Percentiles rank a stretch among this genome's conserved stretches.
phyloP scores from a whole-genome alignment of 139 green algal genomes.

The Spirogloea muscicola region DNA sequence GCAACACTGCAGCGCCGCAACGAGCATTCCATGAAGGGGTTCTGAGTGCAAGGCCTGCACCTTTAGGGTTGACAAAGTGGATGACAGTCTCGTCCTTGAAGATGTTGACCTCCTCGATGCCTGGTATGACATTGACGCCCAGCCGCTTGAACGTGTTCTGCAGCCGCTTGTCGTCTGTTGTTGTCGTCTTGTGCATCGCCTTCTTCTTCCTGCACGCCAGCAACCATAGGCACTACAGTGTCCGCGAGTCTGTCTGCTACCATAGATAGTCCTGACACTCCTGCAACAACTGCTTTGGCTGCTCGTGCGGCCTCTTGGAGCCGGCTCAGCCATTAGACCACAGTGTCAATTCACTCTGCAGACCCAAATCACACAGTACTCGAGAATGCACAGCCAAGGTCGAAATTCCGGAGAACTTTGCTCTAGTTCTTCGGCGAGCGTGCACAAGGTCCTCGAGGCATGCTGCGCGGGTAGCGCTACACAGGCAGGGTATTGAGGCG shows the following conservation, averaged over 20 bases:
- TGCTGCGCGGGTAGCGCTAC: no score
- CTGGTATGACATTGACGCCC: constrained; percentile 97
- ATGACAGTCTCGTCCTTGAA: constrained; percentile 89
- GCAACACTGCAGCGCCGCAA: no score
- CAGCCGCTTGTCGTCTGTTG: constrained; percentile 95
- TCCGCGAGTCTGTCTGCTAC: not conserved
- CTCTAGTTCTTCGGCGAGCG: no score
- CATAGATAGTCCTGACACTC: not conserved
- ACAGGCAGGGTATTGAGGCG: no score
- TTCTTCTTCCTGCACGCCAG: constrained; percentile 91
- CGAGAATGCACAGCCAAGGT: no score
- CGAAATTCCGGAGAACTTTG: no score
- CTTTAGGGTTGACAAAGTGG: constrained; percentile 95
- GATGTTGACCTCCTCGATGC: constrained; percentile 99
- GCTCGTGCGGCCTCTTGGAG: not conserved
- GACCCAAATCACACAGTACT: no score
- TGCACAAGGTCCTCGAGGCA: no score
- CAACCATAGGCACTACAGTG: not conserved
- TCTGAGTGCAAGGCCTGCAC: not conserved
- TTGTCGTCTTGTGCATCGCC: constrained; percentile 91
- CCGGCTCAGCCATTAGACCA: not conserved
- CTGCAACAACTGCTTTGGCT: constrained; percentile 9
- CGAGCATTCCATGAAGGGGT: no score
- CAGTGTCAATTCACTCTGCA: no score
- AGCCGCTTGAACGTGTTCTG: constrained; percentile 95